phyloP scores from a whole-genome alignment of 805 yeast species.

The Starmerella kuoi region DNA sequence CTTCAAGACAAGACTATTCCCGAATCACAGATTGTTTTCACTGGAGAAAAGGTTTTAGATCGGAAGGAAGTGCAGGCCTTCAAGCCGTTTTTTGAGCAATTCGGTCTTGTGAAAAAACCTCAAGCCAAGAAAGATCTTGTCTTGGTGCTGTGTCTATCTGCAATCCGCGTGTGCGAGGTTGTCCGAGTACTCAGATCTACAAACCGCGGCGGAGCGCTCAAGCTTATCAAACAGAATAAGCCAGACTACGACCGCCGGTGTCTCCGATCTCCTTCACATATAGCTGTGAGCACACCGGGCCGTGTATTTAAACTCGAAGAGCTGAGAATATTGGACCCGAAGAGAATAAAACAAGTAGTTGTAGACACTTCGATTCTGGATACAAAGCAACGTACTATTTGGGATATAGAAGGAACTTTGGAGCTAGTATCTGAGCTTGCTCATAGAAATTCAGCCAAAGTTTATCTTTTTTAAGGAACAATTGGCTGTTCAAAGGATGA shows the following conservation, averaged over 20 bases:
- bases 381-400: constrained; percentile 44
- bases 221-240: constrained; percentile 64
- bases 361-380: constrained; percentile 54
- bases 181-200: constrained; percentile 45
- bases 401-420: constrained; percentile 37
- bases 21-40: constrained; percentile 48
- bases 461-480: constrained; percentile 43
- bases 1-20: constrained; percentile 50
- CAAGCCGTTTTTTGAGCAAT: constrained; percentile 40
- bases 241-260: constrained; percentile 47
- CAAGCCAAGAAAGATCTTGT: constrained; percentile 30
- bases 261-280: constrained; percentile 33
- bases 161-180: constrained; percentile 77
- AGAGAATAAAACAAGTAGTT: constrained; percentile 42
- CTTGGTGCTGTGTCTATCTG: constrained; percentile 56
- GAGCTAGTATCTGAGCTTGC: constrained; percentile 19
- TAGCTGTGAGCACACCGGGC: constrained; percentile 55
- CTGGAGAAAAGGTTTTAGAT: constrained; percentile 41
- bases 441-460: constrained; percentile 33
- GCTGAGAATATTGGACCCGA: constrained; percentile 33
- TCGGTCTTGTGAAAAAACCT: constrained; percentile 25
- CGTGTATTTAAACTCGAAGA: constrained; percentile 40
- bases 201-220: constrained; percentile 42
- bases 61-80: constrained; percentile 44
- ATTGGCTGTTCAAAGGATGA: too few relatives aligned